Evolutionary conservation across 768 basidiomycete species (phyloP).

Genomic region (Leccinum sublutescens): DNA sequence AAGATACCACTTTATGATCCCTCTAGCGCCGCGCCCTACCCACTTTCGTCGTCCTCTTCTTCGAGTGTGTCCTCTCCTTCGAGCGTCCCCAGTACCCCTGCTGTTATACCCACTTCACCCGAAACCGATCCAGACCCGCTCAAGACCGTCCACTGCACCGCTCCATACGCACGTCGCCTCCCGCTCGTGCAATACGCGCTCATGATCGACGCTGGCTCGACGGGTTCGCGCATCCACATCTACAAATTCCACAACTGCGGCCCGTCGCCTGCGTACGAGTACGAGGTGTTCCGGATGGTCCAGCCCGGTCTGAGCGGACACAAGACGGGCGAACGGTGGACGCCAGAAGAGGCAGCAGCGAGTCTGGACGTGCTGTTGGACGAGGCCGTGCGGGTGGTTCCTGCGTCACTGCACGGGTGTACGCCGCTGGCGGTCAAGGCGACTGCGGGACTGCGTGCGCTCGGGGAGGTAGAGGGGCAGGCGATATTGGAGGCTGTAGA

Average conservation of each 20-base stretch:
- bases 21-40: background rate
- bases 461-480: constrained; percentile 58
- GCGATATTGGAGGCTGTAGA: constrained; percentile 79
- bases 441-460: constrained; percentile 80
- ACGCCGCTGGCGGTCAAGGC: constrained; percentile 92
- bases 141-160: constrained; percentile 69
- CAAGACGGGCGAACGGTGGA: constrained; percentile 20
- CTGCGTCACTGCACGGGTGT: constrained; percentile 56
- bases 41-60: background rate
- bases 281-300: constrained; percentile 86
- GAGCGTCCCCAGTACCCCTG: background rate
- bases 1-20: constrained; percentile 11
- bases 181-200: constrained; percentile 87
- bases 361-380: constrained; percentile 79
- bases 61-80: background rate
- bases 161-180: constrained; percentile 45
- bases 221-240: constrained; percentile 94
- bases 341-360: constrained; percentile 69
- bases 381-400: constrained; percentile 78
- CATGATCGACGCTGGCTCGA: constrained; percentile 98
- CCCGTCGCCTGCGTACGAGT: constrained; percentile 75
- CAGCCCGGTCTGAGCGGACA: constrained; percentile 73
- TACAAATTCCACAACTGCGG: constrained; percentile 97
- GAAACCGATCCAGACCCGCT: constrained; percentile 73
- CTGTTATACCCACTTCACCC: constrained; percentile 48